Conservation (phyloP, 1,284 basidiomycete species). For the Boletus sp. region DNA sequence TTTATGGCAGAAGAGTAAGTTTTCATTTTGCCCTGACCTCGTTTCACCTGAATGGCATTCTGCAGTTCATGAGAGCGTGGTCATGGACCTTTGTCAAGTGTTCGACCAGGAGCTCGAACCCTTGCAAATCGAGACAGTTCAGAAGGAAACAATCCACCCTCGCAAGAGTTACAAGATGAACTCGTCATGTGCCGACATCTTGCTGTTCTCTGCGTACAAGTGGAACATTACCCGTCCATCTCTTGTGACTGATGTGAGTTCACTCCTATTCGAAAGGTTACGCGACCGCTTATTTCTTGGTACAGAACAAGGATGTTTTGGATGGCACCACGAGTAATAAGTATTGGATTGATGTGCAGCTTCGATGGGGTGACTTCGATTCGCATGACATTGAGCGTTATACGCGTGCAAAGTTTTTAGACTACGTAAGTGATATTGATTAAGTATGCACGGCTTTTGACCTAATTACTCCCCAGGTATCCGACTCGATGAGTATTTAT, state of each 20-base stretch:
- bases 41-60: constrained; percentile 12
- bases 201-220: constrained; percentile 96
- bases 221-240: constrained; percentile 99
- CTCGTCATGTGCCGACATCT: constrained; percentile 93
- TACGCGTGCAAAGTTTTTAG: constrained; percentile 96
- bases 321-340: constrained; percentile 98
- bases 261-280: not conserved
- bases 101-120: constrained; percentile 99
- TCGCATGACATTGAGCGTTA: constrained; percentile 98
- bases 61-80: constrained; percentile 81
- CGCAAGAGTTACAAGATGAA: constrained; percentile 99
- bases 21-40: constrained; percentile 4
- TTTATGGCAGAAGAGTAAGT: constrained; percentile 96
- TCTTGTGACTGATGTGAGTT: constrained; percentile 84
- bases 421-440: constrained; percentile 59
- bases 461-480: constrained; percentile 51
- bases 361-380: constrained; percentile 99
- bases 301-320: constrained; percentile 85
- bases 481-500: constrained; percentile 96
- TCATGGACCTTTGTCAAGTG: constrained; percentile 99
- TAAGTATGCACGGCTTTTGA: not conserved
- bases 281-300: constrained; percentile 7
- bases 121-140: constrained; percentile 97
- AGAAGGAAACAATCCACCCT: constrained; percentile 99
- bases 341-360: constrained; percentile 98